Evolutionary conservation across 208 protist species (phyloP).

Genomic region (Crithidia expoeki): DNA sequence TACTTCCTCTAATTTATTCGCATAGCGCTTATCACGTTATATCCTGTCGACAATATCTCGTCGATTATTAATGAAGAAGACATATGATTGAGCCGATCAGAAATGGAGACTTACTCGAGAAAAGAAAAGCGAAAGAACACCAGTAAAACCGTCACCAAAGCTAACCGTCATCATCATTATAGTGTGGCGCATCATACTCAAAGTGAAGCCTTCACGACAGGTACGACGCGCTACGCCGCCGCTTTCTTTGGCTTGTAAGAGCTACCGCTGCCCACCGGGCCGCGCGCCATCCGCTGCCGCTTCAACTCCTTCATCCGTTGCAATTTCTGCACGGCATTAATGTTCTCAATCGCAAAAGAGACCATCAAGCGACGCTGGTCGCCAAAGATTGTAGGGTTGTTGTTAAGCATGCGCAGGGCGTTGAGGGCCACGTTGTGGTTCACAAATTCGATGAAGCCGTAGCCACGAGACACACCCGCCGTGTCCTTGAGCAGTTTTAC

Average conservation of each 20-base stretch:
- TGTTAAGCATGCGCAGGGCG: constrained; percentile 86
- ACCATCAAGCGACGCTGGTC: constrained; percentile 87
- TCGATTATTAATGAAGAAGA: background rate
- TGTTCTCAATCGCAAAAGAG: constrained; percentile 93
- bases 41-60: background rate
- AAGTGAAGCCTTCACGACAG: background rate
- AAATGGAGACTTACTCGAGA: background rate
- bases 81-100: background rate
- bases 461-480: constrained; percentile 84
- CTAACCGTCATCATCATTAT: too few species aligned
- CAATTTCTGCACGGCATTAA: constrained; percentile 88
- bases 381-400: constrained; percentile 92
- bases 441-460: constrained; percentile 93
- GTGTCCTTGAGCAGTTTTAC: constrained; percentile 86
- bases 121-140: background rate
- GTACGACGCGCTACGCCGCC: background rate
- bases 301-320: constrained; percentile 84
- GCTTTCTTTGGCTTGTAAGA: constrained; percentile 4
- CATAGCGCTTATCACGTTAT: background rate
- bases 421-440: constrained; percentile 92
- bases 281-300: constrained; percentile 42
- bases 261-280: constrained; percentile 8
- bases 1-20: background rate
- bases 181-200: too few species aligned
- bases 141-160: too few species aligned